These are phyloP conservation scores for Eustoma russellianum DNA, from an alignment of 257 asterid species.

Conservation along the genomic window DNA sequence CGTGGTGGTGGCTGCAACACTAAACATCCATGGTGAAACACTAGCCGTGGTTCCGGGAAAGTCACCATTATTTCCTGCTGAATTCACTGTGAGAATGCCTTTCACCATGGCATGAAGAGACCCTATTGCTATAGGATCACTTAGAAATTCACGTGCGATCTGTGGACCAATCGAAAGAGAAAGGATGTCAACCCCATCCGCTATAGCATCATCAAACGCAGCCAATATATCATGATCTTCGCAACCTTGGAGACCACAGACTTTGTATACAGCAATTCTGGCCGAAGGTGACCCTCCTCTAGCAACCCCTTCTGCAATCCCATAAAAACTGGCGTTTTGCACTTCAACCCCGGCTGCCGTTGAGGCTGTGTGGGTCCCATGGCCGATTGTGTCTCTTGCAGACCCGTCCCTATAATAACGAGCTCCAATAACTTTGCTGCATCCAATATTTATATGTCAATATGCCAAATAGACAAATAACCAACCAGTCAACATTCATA, in stretches of 20 bases:
- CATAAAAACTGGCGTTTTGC: not conserved
- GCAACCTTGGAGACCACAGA: not conserved
- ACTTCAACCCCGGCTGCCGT: not conserved
- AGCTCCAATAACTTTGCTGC: slow-evolving; percentile 8
- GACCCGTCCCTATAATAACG: not conserved
- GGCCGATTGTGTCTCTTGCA: not conserved
- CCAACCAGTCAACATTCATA: too few relatives aligned
- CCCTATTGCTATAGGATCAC: not conserved
- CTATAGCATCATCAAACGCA: slow-evolving; percentile 9
- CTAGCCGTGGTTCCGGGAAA: not conserved
- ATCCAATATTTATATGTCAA: not conserved
- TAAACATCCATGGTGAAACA: slow-evolving; percentile 19
- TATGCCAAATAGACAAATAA: too few relatives aligned
- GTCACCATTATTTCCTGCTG: slow-evolving; percentile 19
- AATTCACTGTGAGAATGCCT: slow-evolving; percentile 18
- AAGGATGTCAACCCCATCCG: slow-evolving; percentile 9
- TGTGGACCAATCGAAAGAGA: not conserved
- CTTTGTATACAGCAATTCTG: slow-evolving; percentile 3
- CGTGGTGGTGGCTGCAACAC: slow-evolving; percentile 18
- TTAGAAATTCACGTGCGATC: not conserved
- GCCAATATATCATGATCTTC: not conserved
- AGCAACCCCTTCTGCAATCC: not conserved
- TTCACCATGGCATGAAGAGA: slow-evolving; percentile 4
- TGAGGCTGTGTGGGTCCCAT: too few relatives aligned
- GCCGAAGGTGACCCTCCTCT: slow-evolving; percentile 7